phyloP scores from a whole-genome alignment of 1,139 yeast species.

The Debaryomyces fabryi region DNA sequence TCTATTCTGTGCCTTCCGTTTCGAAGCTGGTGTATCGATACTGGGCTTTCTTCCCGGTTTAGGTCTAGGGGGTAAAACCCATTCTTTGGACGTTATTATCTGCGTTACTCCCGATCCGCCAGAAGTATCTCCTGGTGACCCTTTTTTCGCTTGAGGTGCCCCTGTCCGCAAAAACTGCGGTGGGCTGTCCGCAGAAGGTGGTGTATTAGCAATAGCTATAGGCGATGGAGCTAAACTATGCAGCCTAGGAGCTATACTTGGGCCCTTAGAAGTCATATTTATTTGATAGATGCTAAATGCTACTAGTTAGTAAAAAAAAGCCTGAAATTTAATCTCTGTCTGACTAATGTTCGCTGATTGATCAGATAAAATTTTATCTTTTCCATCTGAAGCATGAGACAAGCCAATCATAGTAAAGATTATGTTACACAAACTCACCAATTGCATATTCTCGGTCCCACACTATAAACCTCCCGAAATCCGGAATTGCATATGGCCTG shows the following conservation, averaged over 20 bases:
- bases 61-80: conserved; percentile 91
- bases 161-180: conserved; percentile 5
- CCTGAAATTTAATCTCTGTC: not conserved
- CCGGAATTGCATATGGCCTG: conserved; percentile 3
- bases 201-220: conserved; percentile 27
- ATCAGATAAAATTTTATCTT: conserved; percentile 19
- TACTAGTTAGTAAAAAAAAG: conserved; percentile 3
- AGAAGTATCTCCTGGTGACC: not conserved
- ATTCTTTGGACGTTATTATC: conserved; percentile 77
- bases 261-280: conserved; percentile 28
- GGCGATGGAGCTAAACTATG: conserved; percentile 36
- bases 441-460: conserved; percentile 6
- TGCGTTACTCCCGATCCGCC: conserved; percentile 24
- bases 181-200: conserved; percentile 17
- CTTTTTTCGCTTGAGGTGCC: not conserved
- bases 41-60: conserved; percentile 91
- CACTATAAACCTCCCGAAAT: conserved; percentile 2
- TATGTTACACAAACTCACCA: conserved; percentile 11
- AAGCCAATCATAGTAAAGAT: conserved; percentile 7
- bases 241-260: conserved; percentile 43
- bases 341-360: conserved; percentile 12
- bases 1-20: conserved; percentile 89
- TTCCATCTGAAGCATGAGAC: conserved; percentile 12
- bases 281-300: not conserved
- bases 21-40: conserved; percentile 69